Conservation (phyloP, 2,329 filamentous ascomycete species). For the Fusarium hostae region DNA sequence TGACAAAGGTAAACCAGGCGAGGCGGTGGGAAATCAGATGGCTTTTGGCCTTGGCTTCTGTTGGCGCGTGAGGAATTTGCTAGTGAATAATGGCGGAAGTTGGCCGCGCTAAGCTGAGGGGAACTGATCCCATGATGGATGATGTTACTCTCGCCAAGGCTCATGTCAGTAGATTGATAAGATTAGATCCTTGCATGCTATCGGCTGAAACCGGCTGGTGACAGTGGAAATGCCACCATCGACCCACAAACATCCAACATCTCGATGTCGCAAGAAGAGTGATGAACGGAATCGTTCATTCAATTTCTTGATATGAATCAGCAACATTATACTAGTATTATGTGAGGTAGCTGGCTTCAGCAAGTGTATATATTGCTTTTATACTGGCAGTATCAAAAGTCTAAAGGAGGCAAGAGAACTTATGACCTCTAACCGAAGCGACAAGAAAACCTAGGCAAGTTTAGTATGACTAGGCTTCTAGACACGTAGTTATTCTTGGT, state of each 20-base stretch:
- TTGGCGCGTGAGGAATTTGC: conserved; percentile 18
- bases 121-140: conserved; percentile 47
- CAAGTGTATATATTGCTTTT: neutral
- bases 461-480: neutral
- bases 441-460: neutral
- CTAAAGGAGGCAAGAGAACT: neutral
- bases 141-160: conserved; percentile 36
- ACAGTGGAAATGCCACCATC: conserved; percentile 3
- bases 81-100: conserved; percentile 33
- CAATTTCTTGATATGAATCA: neutral
- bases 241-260: neutral
- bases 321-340: neutral
- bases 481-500: neutral
- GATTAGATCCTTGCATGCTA: conserved; percentile 49
- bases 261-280: neutral
- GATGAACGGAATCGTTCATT: neutral
- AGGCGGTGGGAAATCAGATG: conserved; percentile 16
- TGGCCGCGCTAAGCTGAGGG: conserved; percentile 40
- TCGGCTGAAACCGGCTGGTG: conserved; percentile 32
- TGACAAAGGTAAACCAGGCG: neutral
- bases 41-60: conserved; percentile 14
- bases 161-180: conserved; percentile 50
- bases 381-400: neutral
- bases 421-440: neutral
- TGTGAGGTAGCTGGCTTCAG: neutral